Conservation (phyloP, 2,329 filamentous ascomycete species). For the Setomelanomma holmii region DNA sequence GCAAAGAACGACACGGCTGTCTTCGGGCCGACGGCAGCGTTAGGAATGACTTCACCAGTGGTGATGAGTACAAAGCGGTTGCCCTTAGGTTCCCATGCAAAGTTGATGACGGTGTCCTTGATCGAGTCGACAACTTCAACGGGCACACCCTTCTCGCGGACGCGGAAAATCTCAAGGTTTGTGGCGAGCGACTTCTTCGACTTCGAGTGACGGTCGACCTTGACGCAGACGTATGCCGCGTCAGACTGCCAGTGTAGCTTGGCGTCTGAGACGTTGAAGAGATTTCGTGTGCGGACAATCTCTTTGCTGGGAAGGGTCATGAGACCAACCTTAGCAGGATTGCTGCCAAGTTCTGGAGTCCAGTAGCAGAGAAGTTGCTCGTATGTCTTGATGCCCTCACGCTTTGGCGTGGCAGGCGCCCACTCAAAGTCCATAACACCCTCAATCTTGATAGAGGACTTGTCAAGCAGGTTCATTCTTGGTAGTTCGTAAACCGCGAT, state of each 20-base stretch:
- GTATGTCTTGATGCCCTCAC: slow-evolving; percentile 87
- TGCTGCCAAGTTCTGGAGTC: slow-evolving; percentile 98
- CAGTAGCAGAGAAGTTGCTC: slow-evolving; percentile 98
- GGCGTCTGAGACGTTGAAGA: slow-evolving; percentile 97
- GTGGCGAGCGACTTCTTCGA: slow-evolving; percentile 98
- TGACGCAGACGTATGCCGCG: slow-evolving; percentile 91
- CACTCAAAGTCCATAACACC: slow-evolving; percentile 98
- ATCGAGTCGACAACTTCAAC: slow-evolving; percentile 97
- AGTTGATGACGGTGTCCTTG: slow-evolving; percentile 99
- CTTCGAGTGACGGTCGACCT: slow-evolving; percentile 98
- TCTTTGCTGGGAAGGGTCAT: slow-evolving; percentile 97
- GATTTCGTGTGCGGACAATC: slow-evolving; percentile 89
- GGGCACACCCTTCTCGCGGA: slow-evolving; percentile 96
- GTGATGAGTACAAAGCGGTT: slow-evolving; percentile 98
- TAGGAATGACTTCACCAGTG: slow-evolving; percentile 79
- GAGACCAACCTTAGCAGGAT: slow-evolving; percentile 93
- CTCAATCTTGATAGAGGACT: slow-evolving; percentile 93
- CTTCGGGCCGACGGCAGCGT: slow-evolving; percentile 87
- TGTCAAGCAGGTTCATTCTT: slow-evolving; percentile 87
- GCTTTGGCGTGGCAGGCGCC: slow-evolving; percentile 82
- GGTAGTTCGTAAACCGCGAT: slow-evolving; percentile 93
- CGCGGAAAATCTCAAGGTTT: slow-evolving; percentile 97
- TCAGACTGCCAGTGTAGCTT: slow-evolving; percentile 99
- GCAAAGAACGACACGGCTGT: slow-evolving; percentile 96
- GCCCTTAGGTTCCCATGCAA: slow-evolving; percentile 98